Conservation (phyloP, 2,329 filamentous ascomycete genomes). For the Colletotrichum sp. region DNA sequence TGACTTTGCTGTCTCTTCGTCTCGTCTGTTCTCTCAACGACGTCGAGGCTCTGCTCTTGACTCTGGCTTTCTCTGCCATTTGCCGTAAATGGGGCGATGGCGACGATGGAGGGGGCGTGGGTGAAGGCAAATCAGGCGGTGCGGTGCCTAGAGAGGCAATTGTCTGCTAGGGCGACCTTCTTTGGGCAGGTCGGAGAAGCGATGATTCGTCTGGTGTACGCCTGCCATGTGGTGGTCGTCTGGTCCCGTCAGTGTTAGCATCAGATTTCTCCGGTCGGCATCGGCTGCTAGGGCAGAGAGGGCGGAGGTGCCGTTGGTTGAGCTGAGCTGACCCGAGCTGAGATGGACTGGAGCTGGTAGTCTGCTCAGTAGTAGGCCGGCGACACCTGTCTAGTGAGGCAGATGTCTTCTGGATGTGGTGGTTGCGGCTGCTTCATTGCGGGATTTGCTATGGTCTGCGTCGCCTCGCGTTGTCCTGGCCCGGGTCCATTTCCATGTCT, state of each 20-base stretch:
- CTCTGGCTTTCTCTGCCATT: conserved; percentile 11
- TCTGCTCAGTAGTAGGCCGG: background rate
- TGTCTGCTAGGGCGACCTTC: background rate
- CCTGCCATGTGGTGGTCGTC: conserved; percentile 14
- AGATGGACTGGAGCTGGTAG: background rate
- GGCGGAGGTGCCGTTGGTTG: conserved; percentile 4
- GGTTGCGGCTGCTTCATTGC: background rate
- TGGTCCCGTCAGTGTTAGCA: background rate
- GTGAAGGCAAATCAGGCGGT: background rate
- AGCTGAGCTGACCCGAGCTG: background rate
- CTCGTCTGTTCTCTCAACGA: conserved; percentile 9
- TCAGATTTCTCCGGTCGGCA: background rate
- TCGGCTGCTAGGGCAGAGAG: background rate
- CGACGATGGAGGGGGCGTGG: conserved; percentile 16
- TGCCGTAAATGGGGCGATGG: conserved; percentile 10
- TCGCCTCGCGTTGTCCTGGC: background rate
- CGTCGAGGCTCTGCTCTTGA: background rate
- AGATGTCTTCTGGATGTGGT: background rate
- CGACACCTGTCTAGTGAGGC: background rate
- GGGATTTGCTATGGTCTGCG: background rate
- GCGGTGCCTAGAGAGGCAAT: conserved; percentile 6
- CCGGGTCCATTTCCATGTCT: background rate
- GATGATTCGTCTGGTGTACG: conserved; percentile 17
- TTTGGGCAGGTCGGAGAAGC: background rate
- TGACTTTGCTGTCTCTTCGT: background rate